Evolutionary conservation across 176 grass and related monocot species (phyloP).

Genomic region (Coix lacrymajobi): DNA sequence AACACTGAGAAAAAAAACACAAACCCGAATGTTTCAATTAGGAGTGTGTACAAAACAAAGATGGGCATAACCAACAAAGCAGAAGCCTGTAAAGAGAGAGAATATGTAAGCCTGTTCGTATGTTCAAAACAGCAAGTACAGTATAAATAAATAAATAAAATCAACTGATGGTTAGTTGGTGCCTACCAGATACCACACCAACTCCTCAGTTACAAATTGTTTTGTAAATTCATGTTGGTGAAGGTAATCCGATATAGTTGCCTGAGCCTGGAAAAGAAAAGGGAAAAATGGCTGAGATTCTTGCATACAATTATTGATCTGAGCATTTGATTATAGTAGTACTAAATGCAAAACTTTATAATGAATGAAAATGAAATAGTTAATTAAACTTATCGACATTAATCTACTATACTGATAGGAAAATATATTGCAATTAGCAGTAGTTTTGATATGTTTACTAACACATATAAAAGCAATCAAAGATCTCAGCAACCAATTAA

Average conservation of each 20-base stretch:
- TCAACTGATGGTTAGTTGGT: constrained; percentile 4
- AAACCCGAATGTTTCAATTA: constrained; percentile 59
- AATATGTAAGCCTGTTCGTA: background rate
- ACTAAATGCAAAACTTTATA: background rate
- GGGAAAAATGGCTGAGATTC: too few species aligned
- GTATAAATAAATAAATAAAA: background rate
- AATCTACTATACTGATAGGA: background rate
- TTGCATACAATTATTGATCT: background rate
- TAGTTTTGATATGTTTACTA: background rate
- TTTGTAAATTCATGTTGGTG: constrained; percentile 68
- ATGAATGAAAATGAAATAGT: background rate
- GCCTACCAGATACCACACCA: constrained; percentile 80
- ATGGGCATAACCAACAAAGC: constrained; percentile 62
- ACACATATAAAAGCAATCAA: background rate
- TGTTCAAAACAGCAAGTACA: constrained; percentile 8
- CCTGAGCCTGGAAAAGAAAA: constrained; percentile 61
- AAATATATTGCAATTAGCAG: background rate
- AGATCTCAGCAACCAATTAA: background rate
- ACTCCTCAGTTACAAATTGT: constrained; percentile 60
- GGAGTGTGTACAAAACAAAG: constrained; percentile 56
- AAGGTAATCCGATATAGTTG: constrained; percentile 64
- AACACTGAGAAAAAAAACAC: constrained; percentile 29
- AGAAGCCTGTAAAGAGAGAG: constrained; percentile 54
- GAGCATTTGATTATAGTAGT: background rate
- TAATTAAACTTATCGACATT: background rate